Evolutionary conservation across 768 basidiomycete genomes (phyloP), one percentile per base, ranked within the genome.

Genomic region (Galerina marginata): DNA sequence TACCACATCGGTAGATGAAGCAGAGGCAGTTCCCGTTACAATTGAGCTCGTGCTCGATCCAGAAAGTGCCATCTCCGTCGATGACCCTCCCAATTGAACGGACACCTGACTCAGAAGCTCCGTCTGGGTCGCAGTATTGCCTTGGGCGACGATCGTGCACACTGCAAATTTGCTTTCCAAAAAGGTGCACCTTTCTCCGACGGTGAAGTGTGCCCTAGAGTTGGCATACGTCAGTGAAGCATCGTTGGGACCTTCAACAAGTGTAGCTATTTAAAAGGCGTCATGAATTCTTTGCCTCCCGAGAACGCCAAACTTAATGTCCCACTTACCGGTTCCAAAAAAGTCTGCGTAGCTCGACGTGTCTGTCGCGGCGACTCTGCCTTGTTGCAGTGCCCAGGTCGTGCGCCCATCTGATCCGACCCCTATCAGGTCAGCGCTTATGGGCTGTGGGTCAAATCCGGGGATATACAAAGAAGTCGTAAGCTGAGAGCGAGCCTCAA

Each of bases 381-480:
- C 82, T 40, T 77, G 72, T 5, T 74, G 65, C 46, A 82, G 56
- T 16, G 65, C 69, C 69, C 75, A 83, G 15, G 82, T 82, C 12
- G 82, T 82, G 46, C 71, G 67, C 16, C 80, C 79, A 58, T 77
- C 69, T 12, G 67, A 46, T 6, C 77, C 81, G 15, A 78, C 77
- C 9, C 81, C 81, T n/a, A 81, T 42, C 40, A 74, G 67, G 60
- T 75, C 71, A 44, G 76, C 81, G 53, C 78, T 76, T 43, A 82
- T 60, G 9, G 79, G 77, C 66, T 79, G 79, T 15, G 76, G 74
- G 57, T 83, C 77, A 54, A 81, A 80, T 33, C 75, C 80, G 1
- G 80, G 82, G 55, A 84, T 72, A 59, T 74, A 81, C 40, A 82
- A 66, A n/a, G 82, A 79, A 0, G 74, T 77, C 20, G 56, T 56